Evolutionary conservation across 768 basidiomycete species (phyloP).

Genomic region (Asterophora parasitica): DNA sequence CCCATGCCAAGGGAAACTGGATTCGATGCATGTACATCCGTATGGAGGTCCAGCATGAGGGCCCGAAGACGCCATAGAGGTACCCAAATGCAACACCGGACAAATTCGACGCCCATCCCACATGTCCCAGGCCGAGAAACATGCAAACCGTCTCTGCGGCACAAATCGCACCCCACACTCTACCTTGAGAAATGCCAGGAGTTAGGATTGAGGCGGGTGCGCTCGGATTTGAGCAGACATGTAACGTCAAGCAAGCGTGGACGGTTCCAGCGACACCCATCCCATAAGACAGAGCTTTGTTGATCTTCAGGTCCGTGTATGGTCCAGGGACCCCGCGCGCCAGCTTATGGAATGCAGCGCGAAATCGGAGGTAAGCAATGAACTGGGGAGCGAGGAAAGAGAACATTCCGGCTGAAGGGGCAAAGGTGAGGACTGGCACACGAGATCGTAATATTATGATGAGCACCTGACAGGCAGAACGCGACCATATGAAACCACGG

Average conservation of each 20-base stretch:
- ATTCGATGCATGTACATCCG: neutral
- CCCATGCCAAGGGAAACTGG: conserved; percentile 1
- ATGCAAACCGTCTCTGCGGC: conserved; percentile 3
- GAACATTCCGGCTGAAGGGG: conserved; percentile 8
- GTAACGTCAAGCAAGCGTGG: conserved; percentile 7
- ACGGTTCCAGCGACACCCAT: conserved; percentile 1
- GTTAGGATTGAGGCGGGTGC: neutral
- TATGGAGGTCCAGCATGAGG: conserved; percentile 3
- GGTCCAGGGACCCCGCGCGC: conserved; percentile 8
- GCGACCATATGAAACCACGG: conserved; percentile 10
- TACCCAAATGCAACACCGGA: conserved; percentile 6
- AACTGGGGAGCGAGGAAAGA: conserved; percentile 8
- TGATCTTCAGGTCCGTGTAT: conserved; percentile 5
- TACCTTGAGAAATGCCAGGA: neutral
- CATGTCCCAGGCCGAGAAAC: conserved; percentile 1
- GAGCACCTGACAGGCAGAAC: conserved; percentile 6
- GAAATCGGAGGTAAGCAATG: conserved; percentile 6
- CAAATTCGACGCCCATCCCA: conserved; percentile 10
- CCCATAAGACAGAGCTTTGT: conserved; percentile 7
- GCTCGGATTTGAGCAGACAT: neutral
- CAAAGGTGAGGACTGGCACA: neutral
- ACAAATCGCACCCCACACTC: conserved; percentile 3
- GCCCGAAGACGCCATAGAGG: conserved; percentile 1
- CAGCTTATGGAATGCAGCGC: conserved; percentile 5
- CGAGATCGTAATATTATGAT: neutral